Evolutionary conservation across 345 rosid species (phyloP).

Genomic region (Atalantia buxifolia): DNA sequence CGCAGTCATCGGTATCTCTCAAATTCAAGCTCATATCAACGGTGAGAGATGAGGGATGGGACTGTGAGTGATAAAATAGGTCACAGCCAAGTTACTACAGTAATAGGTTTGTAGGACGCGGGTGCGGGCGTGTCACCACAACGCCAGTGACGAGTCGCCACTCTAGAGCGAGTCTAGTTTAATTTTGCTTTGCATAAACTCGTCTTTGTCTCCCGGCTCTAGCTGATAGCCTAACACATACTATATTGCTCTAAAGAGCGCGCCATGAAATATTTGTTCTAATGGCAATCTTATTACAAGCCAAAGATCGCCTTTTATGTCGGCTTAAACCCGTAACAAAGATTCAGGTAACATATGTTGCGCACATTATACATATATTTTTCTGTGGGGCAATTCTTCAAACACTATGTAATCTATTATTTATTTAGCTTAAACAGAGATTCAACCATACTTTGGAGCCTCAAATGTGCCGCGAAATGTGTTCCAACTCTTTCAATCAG

Average conservation of each 20-base stretch:
- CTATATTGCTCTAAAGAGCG: neutral
- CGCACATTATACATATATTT: neutral
- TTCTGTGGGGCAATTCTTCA: constrained; percentile 33
- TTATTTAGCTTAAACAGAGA: constrained; percentile 32
- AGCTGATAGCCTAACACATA: too few species aligned
- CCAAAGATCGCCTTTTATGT: constrained; percentile 25
- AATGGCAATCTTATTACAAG: constrained; percentile 42
- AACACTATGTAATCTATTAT: constrained; percentile 24
- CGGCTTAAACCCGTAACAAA: constrained; percentile 38
- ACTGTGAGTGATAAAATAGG: neutral
- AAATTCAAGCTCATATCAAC: neutral
- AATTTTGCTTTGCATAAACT: too few species aligned
- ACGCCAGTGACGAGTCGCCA: neutral
- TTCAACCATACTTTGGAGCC: constrained; percentile 29
- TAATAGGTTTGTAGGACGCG: neutral
- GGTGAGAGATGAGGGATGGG: neutral
- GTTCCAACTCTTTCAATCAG: constrained; percentile 13
- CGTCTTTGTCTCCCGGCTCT: too few species aligned
- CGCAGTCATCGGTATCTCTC: neutral
- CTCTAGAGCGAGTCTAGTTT: neutral
- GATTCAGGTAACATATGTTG: constrained; percentile 37
- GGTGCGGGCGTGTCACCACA: neutral
- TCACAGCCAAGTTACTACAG: neutral
- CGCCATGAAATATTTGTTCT: constrained; percentile 30
- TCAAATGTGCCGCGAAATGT: constrained; percentile 12